Percentiles rank a stretch among this genome's conserved stretches.
Evolutionary conservation across 1,284 basidiomycete species (phyloP).

Genomic region (Cryptococcus amylolentus): DNA sequence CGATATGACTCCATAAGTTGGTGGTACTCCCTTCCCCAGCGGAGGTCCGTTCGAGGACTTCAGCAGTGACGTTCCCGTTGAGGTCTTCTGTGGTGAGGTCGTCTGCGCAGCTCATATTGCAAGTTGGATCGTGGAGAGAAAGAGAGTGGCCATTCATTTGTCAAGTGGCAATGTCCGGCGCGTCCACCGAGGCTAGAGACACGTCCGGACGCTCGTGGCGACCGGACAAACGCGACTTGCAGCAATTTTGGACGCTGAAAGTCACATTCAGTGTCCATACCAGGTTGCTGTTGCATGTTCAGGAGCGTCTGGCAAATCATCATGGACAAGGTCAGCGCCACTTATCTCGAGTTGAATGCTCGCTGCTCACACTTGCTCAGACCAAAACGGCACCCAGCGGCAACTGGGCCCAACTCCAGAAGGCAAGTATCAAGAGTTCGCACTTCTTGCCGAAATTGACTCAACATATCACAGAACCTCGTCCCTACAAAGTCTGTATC

Average conservation of each 20-base stretch:
- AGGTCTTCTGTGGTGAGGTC: constrained; percentile 48
- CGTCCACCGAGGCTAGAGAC: neutral
- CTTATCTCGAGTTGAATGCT: no score
- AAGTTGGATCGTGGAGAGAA: neutral
- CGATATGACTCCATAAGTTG: constrained; percentile 48
- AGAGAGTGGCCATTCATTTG: neutral
- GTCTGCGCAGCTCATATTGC: constrained; percentile 48
- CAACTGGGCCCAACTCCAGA: constrained; percentile 25
- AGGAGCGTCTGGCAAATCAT: neutral
- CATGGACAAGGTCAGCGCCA: constrained; percentile 10
- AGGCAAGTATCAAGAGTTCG: constrained; percentile 6
- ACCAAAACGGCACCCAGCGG: constrained; percentile 9
- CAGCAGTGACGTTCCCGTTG: constrained; percentile 29
- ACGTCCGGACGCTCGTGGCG: neutral
- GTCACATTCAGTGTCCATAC: neutral
- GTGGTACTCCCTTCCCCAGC: constrained; percentile 46
- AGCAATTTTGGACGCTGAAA: neutral
- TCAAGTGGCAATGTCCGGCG: neutral
- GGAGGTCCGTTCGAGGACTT: constrained; percentile 46
- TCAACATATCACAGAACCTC: no score
- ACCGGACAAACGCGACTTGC: neutral
- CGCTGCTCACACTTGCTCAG: neutral
- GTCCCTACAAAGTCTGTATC: no score
- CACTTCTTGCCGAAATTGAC: no score
- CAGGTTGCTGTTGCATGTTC: neutral